phyloP scores from a whole-genome alignment of 305 asterid genomes.

The Ilex paraguariensis region DNA sequence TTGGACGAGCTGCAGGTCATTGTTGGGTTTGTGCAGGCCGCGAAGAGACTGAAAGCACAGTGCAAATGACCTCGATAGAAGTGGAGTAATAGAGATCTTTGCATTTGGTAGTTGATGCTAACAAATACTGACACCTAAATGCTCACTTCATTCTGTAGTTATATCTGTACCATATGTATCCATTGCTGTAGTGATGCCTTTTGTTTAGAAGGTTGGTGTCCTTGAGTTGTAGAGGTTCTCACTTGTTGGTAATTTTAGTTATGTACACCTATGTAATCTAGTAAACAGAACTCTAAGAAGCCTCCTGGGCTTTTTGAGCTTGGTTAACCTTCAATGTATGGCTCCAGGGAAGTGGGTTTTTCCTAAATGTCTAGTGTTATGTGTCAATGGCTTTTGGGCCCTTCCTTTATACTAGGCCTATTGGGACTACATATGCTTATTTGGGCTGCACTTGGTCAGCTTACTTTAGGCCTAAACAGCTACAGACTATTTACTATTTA shows the following conservation, averaged over 20 bases:
- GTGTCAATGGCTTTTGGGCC: not conserved
- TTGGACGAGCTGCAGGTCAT: conserved; percentile 87
- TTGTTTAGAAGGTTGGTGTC: conserved; percentile 3
- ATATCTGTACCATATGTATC: conserved; percentile 26
- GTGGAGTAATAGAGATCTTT: conserved; percentile 8
- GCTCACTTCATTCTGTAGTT: conserved; percentile 7
- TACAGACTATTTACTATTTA: no score
- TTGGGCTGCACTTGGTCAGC: no score
- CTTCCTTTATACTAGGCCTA: no score
- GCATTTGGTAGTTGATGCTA: conserved; percentile 29
- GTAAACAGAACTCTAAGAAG: conserved; percentile 25
- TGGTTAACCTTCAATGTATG: conserved; percentile 26
- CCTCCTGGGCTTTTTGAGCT: conserved; percentile 15
- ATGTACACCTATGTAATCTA: conserved; percentile 36
- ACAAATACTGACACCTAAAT: conserved; percentile 18
- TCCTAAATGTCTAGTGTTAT: conserved; percentile 32
- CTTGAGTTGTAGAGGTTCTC: not conserved
- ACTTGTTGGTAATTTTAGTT: conserved; percentile 18
- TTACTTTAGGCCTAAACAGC: no score
- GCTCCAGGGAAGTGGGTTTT: conserved; percentile 11
- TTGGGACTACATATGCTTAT: no score
- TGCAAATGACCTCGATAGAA: conserved; percentile 39
- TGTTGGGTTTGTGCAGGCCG: conserved; percentile 71
- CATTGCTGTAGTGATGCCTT: conserved; percentile 12
- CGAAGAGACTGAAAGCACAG: conserved; percentile 67